Base-by-base conservation (phyloP, 2,329 filamentous ascomycete genomes). In the Fusarium avenaceum region DNA sequence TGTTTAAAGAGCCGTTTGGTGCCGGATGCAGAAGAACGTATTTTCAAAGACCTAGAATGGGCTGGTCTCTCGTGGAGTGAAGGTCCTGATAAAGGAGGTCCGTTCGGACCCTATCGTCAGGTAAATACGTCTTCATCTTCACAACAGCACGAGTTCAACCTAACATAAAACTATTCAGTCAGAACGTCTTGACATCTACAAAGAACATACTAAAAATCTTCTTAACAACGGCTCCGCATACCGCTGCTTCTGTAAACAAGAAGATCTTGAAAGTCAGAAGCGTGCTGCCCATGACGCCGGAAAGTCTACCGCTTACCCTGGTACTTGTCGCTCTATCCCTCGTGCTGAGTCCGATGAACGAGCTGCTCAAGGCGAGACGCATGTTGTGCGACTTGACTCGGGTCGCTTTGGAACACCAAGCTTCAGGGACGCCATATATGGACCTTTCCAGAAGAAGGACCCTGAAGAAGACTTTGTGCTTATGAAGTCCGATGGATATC, bases 1-100 rank as follows among this genome's bases (percentile, higher is more conserved):
- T 60, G 40, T 56, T 45, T 6, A 28, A 60, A 96, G 92, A 93
- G 91, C 81, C 89, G 96, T 63, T 90, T 95, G 10, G 89, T 98
- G 6, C 80, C 84, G 1, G 94, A 91, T 75, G 94, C 96, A 2
- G 94, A 97, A 77, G 79, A 90, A 63, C 87, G 89, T 56, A 81
- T 99, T 4, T 92, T 91, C 69, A 82, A 91, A 60, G 95, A 98
- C 76, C 80, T 99, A 54, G 84, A 85, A 80, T 99, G 96, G 96
- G 92, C 94, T 19, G 94, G 94, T 1, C 81, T 99, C 32, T 82
- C 90, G 53, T 99, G 95, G 95, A 94, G 97, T 79, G 96, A 99
- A 87, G 94, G 94, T 4, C 96, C 96, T 6, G 87, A 92, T 72
- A 85, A 93, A 39, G 92, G 91, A 35, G 95, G 96, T 1, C 88